Percentiles rank a stretch among this genome's conserved stretches.
Evolutionary conservation across 352 stramenopile genomes (phyloP).

Genomic region (Globisporangium cystogenes): DNA sequence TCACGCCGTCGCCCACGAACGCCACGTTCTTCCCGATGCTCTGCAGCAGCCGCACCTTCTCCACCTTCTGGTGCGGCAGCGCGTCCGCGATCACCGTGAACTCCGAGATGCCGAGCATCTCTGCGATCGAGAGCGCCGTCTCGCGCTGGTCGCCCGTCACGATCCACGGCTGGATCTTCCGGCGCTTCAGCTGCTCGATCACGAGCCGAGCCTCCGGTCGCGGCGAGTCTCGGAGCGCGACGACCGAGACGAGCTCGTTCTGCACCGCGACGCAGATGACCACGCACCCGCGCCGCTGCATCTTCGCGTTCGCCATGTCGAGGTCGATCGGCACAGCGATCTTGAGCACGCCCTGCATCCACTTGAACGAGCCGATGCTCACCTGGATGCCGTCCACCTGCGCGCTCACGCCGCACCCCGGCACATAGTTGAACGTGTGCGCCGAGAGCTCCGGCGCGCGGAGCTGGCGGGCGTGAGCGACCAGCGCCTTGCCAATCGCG

Average conservation of each 20-base stretch:
- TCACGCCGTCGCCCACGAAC: conserved; percentile 73
- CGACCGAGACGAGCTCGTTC: conserved; percentile 36
- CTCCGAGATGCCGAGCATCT: conserved; percentile 40
- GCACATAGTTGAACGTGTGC: conserved; percentile 36
- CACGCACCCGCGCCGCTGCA: conserved; percentile 44
- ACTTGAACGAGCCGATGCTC: conserved; percentile 59
- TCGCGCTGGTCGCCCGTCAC: conserved; percentile 69
- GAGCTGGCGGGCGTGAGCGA: conserved; percentile 31
- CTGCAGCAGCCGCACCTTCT: conserved; percentile 67
- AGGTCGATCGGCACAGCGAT: conserved; percentile 39
- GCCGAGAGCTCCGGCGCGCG: conserved; percentile 17
- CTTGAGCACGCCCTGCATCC: conserved; percentile 49
- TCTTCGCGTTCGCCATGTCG: conserved; percentile 32
- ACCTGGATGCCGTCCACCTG: conserved; percentile 25
- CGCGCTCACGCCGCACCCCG: conserved; percentile 58
- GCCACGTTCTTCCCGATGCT: conserved; percentile 64
- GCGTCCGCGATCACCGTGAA: conserved; percentile 55
- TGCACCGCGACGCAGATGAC: conserved; percentile 58
- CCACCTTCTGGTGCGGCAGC: conserved; percentile 71
- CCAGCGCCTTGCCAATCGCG: conserved; percentile 51
- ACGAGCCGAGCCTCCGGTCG: conserved; percentile 46
- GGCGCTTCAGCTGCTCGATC: conserved; percentile 42
- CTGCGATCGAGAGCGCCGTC: conserved; percentile 49
- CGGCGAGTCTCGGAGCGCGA: conserved; percentile 48
- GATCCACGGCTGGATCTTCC: conserved; percentile 67